A percentile compares a stretch with the other conserved stretches of the same genome.
Conservation (phyloP, 2,329 filamentous ascomycete species). For the Botrytis pseudocinerea region DNA sequence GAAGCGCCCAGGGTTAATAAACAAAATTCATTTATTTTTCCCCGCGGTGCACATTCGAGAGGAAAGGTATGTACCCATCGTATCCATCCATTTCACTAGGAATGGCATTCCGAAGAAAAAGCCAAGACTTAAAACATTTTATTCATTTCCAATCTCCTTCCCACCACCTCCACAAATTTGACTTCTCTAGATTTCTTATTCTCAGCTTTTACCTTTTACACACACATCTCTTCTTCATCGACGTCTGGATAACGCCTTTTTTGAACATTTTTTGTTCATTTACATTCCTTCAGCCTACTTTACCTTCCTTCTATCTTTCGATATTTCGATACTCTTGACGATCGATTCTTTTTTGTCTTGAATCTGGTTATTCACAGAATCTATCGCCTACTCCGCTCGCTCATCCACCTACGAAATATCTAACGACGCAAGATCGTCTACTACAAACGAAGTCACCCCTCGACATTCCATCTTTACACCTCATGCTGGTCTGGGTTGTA, state of each 20-base stretch:
- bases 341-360: conserved; percentile 1
- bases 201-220: background rate
- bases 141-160: conserved; percentile 1
- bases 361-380: conserved; percentile 27
- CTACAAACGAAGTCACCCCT: background rate
- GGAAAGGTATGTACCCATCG: background rate
- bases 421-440: conserved; percentile 20
- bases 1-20: background rate
- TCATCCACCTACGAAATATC: background rate
- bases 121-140: background rate
- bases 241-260: conserved; percentile 15
- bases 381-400: background rate
- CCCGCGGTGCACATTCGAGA: background rate
- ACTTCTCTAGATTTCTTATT: background rate
- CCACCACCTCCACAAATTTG: conserved; percentile 11
- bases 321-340: background rate
- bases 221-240: background rate
- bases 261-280: conserved; percentile 15
- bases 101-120: conserved; percentile 4
- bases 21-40: background rate
- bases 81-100: background rate
- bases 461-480: conserved; percentile 9
- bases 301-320: background rate
- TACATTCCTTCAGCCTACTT: conserved; percentile 18
- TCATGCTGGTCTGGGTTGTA: conserved; percentile 2